Base-by-base conservation (phyloP, 2,329 filamentous ascomycete species). In the Ophiocordyceps polyrhachis-furcata region DNA sequence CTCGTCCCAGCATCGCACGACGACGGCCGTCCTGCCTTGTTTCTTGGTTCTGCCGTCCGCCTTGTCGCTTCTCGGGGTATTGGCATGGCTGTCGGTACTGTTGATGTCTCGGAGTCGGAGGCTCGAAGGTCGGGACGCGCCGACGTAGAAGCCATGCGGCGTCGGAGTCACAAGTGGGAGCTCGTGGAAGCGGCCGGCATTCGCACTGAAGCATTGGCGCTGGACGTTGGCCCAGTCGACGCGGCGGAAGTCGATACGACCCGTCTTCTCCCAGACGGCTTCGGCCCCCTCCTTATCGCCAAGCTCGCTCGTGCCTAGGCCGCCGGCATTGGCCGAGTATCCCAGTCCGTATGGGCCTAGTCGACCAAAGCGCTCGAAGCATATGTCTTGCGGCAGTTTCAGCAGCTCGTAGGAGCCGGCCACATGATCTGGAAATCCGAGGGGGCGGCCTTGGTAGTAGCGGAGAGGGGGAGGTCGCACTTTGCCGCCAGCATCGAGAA, bases 341-440 rank as follows among this genome's bases (percentile, higher is more conserved):
- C 89, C 89, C 49, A 86, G 76, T 0, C 89, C 89, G 53, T 98
- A 98, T 0, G 89, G 83, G 0, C 85, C 88, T 28, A 91, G 75
- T 50, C 87, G 75, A 3, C 89, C 89, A 57, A 84, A 93, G 2
- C 91, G 74, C 52, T 98, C 91, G 56, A 94, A 95, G 64, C 91
- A 98, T 42, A 95, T 75, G 54, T 93, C 81, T 51, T 93, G 76
- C 17, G 82, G 76, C 32, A 96, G 66, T 0, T 79, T 81, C 13
- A 96, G 63, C 38, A 89, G 61, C 11, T 87, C 77, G 54, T 94
- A 88, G 0, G 86, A 93, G n/a, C 91, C 91, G 55, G 89, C 74
- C 2, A 84, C 75, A 47, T 86, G 75, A 43, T 91, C 76, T 0
- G 91, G 91, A 58, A 93, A 93, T 1, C 88, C 89, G 47, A 74